phyloP scores from a whole-genome alignment of 768 basidiomycete species.

The Boletellus emodensis region DNA sequence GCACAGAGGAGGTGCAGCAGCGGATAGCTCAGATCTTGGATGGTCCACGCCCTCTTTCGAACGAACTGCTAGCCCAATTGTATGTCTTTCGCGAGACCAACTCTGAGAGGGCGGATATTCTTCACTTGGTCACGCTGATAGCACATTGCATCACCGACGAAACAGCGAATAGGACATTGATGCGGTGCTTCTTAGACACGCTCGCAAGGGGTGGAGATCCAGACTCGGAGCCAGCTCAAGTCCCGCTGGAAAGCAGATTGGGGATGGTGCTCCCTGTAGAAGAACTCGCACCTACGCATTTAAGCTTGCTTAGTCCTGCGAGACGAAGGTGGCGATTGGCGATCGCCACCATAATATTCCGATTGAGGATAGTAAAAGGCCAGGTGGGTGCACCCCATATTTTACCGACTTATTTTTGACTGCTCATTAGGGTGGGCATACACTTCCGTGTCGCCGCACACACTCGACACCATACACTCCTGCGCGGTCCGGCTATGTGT shows the following conservation, averaged over 20 bases:
- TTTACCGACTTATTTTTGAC: neutral
- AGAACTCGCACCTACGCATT: constrained; percentile 33
- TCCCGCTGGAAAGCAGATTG: constrained; percentile 38
- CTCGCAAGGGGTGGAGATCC: constrained; percentile 21
- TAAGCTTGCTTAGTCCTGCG: constrained; percentile 30
- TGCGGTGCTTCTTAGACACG: constrained; percentile 45
- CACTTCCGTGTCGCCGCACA: constrained; percentile 44
- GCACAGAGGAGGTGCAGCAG: constrained; percentile 32
- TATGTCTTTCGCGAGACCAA: constrained; percentile 36
- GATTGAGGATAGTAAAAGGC: constrained; percentile 30
- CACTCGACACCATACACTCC: constrained; percentile 34
- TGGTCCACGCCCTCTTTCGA: constrained; percentile 37
- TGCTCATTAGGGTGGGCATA: constrained; percentile 52
- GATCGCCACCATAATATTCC: constrained; percentile 36
- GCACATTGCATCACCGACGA: constrained; percentile 54
- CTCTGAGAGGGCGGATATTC: constrained; percentile 27
- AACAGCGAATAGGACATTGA: constrained; percentile 38
- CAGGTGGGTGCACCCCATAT: constrained; percentile 29
- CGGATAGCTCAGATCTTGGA: constrained; percentile 31
- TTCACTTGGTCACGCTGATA: constrained; percentile 42
- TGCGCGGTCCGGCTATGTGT: constrained; percentile 32
- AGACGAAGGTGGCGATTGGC: constrained; percentile 45
- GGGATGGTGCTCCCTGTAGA: constrained; percentile 33
- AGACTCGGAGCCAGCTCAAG: constrained; percentile 2
- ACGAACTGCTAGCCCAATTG: constrained; percentile 40